phyloP scores from a whole-genome alignment of 805 yeast genomes.

The Wickerhamiella kazuoi region DNA sequence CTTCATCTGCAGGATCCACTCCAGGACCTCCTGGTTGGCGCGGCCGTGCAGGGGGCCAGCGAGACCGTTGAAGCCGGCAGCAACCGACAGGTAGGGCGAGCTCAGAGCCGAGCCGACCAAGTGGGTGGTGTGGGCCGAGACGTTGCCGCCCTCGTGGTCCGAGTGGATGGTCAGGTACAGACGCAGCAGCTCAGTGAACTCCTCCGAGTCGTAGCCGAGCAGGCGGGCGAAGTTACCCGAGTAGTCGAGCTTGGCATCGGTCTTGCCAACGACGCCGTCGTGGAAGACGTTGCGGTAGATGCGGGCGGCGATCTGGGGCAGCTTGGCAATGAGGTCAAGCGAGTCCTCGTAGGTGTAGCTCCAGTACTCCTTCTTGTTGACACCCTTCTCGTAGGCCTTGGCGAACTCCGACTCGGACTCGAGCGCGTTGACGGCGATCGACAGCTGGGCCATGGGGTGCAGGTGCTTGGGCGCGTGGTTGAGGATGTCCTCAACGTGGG shows the following conservation, averaged over 20 bases:
- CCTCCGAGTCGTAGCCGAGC: slow-evolving; percentile 41
- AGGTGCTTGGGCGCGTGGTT: slow-evolving; percentile 58
- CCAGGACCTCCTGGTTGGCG: slow-evolving; percentile 75
- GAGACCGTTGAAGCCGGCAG: slow-evolving; percentile 71
- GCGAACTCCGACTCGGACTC: slow-evolving; percentile 72
- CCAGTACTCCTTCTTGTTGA: slow-evolving; percentile 69
- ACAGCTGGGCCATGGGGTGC: slow-evolving; percentile 84
- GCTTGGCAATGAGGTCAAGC: slow-evolving; percentile 60
- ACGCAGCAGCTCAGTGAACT: slow-evolving; percentile 62
- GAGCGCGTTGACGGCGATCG: slow-evolving; percentile 65
- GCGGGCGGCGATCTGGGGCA: slow-evolving; percentile 65
- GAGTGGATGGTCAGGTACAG: slow-evolving; percentile 67
- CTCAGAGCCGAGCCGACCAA: slow-evolving; percentile 70
- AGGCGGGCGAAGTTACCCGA: slow-evolving; percentile 47
- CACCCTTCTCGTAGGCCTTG: slow-evolving; percentile 73
- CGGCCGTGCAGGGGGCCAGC: slow-evolving; percentile 83
- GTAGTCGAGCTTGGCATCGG: slow-evolving; percentile 33
- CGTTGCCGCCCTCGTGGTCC: slow-evolving; percentile 85
- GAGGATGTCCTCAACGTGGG: slow-evolving; percentile 53
- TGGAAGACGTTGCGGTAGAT: slow-evolving; percentile 73
- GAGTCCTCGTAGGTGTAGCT: slow-evolving; percentile 67
- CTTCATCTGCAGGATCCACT: slow-evolving; percentile 57
- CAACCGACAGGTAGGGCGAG: slow-evolving; percentile 58
- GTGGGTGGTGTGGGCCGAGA: slow-evolving; percentile 74
- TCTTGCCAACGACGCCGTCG: slow-evolving; percentile 44